Percentiles rank a stretch among this genome's conserved stretches.
Conservation (phyloP, 768 basidiomycete species). For the Sarcodon sp. region DNA sequence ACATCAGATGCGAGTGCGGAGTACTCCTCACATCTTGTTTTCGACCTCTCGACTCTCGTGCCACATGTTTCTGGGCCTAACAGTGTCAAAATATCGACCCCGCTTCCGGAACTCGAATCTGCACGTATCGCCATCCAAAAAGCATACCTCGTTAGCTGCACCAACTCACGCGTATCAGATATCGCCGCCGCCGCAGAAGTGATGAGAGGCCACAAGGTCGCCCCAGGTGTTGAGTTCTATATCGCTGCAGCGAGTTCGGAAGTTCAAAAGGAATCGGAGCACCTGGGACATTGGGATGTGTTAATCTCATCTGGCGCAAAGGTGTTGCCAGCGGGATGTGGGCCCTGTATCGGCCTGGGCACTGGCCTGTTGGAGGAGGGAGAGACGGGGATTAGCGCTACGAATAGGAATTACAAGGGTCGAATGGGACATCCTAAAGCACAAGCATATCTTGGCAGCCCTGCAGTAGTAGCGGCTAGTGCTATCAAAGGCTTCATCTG, state of each 20-base stretch:
- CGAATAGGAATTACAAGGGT: conserved; percentile 98
- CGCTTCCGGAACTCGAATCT: conserved; percentile 72
- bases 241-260: conserved; percentile 89
- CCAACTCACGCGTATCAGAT: conserved; percentile 93
- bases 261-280: conserved; percentile 87
- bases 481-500: conserved; percentile 88
- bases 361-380: conserved; percentile 89
- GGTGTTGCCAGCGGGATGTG: conserved; percentile 89
- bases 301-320: conserved; percentile 85
- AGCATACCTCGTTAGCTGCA: conserved; percentile 97
- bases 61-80: conserved; percentile 97
- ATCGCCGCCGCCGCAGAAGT: conserved; percentile 89
- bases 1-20: conserved; percentile 64
- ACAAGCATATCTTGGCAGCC: conserved; percentile 90
- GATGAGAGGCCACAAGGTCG: conserved; percentile 67
- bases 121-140: conserved; percentile 79
- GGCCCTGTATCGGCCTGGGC: conserved; percentile 95
- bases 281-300: conserved; percentile 75
- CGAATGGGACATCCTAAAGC: conserved; percentile 96
- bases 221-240: conserved; percentile 91
- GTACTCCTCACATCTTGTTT: conserved; percentile 80
- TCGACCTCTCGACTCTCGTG: conserved; percentile 88
- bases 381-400: conserved; percentile 92
- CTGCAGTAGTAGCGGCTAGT: conserved; percentile 94
- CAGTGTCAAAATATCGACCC: conserved; percentile 93